Percentiles rank a stretch among this genome's conserved stretches.
These are phyloP conservation scores for Hemileccinum impolitum DNA, from an alignment of 768 basidiomycete genomes.

Conservation along the genomic window DNA sequence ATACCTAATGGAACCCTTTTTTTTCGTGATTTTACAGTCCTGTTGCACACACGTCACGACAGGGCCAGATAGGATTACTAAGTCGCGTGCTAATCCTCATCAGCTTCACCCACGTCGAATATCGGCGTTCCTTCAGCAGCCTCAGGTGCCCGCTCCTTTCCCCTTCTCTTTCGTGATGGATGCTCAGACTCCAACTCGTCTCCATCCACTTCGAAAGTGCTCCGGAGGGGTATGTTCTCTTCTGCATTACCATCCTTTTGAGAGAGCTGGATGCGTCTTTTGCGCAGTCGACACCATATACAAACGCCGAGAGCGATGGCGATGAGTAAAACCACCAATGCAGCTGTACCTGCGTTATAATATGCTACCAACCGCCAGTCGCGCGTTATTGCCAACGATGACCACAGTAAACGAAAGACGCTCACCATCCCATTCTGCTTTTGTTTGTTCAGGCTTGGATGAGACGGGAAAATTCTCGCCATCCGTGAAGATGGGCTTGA, in stretches of 20 bases:
- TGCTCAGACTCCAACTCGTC: constrained; percentile 45
- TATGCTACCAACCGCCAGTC: constrained; percentile 56
- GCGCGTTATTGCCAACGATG: constrained; percentile 1
- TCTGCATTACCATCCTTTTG: constrained; percentile 32
- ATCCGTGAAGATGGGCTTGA: constrained; percentile 62
- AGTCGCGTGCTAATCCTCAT: constrained; percentile 35
- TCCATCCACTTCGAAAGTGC: constrained; percentile 30
- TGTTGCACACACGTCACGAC: not conserved
- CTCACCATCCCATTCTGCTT: constrained; percentile 89
- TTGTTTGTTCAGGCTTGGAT: constrained; percentile 59
- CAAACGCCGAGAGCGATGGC: constrained; percentile 64
- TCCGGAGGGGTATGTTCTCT: constrained; percentile 70
- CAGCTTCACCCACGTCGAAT: constrained; percentile 55
- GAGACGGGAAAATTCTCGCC: constrained; percentile 38
- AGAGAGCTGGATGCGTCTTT: constrained; percentile 25
- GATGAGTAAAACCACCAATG: constrained; percentile 77
- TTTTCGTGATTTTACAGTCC: not conserved
- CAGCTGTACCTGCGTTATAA: constrained; percentile 89
- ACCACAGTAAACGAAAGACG: not conserved
- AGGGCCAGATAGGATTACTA: not conserved
- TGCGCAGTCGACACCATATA: constrained; percentile 66
- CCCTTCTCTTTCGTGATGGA: constrained; percentile 37
- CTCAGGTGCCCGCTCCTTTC: constrained; percentile 44
- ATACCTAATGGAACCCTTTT: not conserved
- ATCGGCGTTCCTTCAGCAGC: constrained; percentile 38